Evolutionary conservation across 129 eudicot species (phyloP).

Genomic region (Artemisia annua): DNA sequence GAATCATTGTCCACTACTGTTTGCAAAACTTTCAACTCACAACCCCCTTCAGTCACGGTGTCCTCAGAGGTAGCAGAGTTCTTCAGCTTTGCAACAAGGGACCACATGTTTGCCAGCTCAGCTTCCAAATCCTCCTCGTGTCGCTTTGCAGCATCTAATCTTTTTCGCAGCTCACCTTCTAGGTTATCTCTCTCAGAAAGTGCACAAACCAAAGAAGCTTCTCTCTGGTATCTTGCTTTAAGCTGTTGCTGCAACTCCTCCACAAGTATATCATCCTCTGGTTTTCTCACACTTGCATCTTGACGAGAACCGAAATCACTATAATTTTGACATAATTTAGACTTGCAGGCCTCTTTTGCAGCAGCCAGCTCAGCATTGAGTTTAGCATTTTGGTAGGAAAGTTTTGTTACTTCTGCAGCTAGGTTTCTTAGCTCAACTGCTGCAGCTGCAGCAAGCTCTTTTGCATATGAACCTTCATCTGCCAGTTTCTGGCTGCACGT

Average conservation of each 20-base stretch:
- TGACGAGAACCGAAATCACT: constrained; percentile 23
- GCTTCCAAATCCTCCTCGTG: constrained; percentile 70
- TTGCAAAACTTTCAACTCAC: constrained; percentile 8
- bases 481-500: constrained; percentile 75
- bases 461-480: constrained; percentile 86
- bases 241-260: constrained; percentile 66
- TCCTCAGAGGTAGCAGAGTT: constrained; percentile 35
- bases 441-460: constrained; percentile 97
- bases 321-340: constrained; percentile 30
- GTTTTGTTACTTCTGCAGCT: constrained; percentile 88
- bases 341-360: constrained; percentile 39
- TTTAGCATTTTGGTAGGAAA: constrained; percentile 75
- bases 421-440: constrained; percentile 84
- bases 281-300: constrained; percentile 34
- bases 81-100: constrained; percentile 53
- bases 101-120: constrained; percentile 81
- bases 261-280: constrained; percentile 39
- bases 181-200: constrained; percentile 67
- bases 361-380: constrained; percentile 54
- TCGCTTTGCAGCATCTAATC: constrained; percentile 61
- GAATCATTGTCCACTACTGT: constrained; percentile 20
- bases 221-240: constrained; percentile 67
- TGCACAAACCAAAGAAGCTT: constrained; percentile 77
- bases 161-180: constrained; percentile 63
- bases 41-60: constrained; percentile 13